Percentiles rank a stretch among this genome's conserved stretches.
Evolutionary conservation across 805 yeast species (phyloP).

Genomic region (Candida odintsovae): DNA sequence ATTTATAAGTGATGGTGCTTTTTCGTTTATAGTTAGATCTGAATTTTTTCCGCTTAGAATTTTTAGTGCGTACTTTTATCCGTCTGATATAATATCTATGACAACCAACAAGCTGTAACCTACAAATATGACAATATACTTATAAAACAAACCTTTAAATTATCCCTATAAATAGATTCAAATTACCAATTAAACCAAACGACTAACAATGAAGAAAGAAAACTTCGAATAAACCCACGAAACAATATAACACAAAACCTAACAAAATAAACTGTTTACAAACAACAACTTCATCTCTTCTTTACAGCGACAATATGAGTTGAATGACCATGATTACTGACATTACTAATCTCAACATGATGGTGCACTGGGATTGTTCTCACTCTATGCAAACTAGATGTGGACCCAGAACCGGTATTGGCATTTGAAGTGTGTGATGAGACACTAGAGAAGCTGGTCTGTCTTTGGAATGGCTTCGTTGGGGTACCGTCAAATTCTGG

Average conservation of each 20-base stretch:
- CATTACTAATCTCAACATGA: constrained; percentile 20
- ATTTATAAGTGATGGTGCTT: too few relatives aligned
- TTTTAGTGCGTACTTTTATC: too few relatives aligned
- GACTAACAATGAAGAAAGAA: neutral
- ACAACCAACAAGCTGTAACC: too few relatives aligned
- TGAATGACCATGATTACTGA: constrained; percentile 6
- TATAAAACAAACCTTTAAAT: too few relatives aligned
- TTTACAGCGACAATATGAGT: neutral
- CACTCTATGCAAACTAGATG: constrained; percentile 6
- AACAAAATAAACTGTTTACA: neutral
- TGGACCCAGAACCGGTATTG: constrained; percentile 2
- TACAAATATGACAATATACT: too few relatives aligned
- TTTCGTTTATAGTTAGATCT: neutral
- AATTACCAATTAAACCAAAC: neutral
- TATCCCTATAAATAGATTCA: neutral
- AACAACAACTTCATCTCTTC: neutral
- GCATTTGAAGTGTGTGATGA: constrained; percentile 10
- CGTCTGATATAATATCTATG: too few relatives aligned
- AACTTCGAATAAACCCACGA: neutral
- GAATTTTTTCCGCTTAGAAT: neutral
- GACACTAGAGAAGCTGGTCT: constrained; percentile 15
- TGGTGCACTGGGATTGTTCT: constrained; percentile 13
- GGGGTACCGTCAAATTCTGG: neutral
- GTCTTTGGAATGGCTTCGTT: constrained; percentile 4
- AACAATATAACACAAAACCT: neutral